A percentile compares a stretch with the other conserved stretches of the same genome.
These are phyloP conservation scores for Ogataea hybrid DNA, from an alignment of 1,139 yeast genomes.

Conservation along the genomic window DNA sequence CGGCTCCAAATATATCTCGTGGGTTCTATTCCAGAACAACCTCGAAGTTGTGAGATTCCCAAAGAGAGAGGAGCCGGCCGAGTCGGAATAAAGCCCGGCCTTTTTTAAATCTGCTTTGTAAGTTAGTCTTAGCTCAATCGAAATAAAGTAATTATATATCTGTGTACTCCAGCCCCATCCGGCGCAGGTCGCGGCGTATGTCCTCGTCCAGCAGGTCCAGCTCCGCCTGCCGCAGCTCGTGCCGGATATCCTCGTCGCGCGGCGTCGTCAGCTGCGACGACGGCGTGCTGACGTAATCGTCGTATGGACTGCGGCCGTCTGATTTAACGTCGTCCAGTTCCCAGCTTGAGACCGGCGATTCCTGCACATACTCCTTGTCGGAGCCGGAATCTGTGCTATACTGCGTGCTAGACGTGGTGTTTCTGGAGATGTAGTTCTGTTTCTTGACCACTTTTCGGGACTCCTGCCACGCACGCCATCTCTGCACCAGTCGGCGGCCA, in stretches of 20 bases:
- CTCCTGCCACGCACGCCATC: conserved; percentile 4
- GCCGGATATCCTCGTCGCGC: conserved; percentile 14
- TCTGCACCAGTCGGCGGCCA: conserved; percentile 7
- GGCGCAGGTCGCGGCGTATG: conserved; percentile 14
- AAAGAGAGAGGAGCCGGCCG: conserved; percentile 21
- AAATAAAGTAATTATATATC: conserved; percentile 5
- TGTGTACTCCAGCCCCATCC: conserved; percentile 12
- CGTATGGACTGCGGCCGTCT: conserved; percentile 1
- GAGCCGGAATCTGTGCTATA: conserved; percentile 4
- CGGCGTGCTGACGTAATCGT: conserved; percentile 9
- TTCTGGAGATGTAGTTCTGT: conserved; percentile 8
- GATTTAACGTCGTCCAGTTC: conserved; percentile 9
- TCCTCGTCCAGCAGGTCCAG: conserved; percentile 19
- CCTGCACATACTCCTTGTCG: conserved; percentile 8
- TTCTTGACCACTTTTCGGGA: conserved; percentile 5
- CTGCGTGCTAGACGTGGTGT: conserved; percentile 2
- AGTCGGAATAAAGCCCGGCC: background rate
- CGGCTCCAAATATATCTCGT: conserved; percentile 38
- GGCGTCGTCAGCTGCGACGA: conserved; percentile 7
- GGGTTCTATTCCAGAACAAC: conserved; percentile 35
- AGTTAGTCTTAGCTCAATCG: background rate
- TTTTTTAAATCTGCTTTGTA: conserved; percentile 6
- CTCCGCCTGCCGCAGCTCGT: conserved; percentile 17
- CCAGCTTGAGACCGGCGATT: conserved; percentile 8
- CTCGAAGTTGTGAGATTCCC: conserved; percentile 34